Base-by-base conservation (phyloP, 164 flowering plant species). In the Umbellularia californica region DNA sequence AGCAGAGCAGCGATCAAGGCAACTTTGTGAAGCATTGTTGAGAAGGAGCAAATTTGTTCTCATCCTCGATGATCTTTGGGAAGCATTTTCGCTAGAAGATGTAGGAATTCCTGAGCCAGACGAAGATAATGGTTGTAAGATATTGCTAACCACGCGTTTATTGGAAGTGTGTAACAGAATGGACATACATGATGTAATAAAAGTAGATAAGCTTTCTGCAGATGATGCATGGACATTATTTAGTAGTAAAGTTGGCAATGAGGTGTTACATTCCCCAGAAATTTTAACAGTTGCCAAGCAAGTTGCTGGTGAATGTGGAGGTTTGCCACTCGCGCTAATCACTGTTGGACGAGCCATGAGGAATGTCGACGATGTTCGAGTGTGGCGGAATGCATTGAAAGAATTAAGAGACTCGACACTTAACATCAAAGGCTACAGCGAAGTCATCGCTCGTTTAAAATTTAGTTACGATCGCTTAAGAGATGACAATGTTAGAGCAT, bases 301-400 rank as follows among this genome's bases (percentile, higher is more conserved):
- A 7, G 52, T 68, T 3, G 52, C 55, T 19, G 9, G n/a, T 27
- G 52, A 68, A 68, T 68, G 70, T 68, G 27, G 27, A 5, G 70
- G 70, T 2, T 20, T 68, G 17, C 28, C 62, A 25, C 33, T 70
- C 6, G 62, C 72, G 19, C 17, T 51, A 10, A 70, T 50, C 72
- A 51, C 62, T 1, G 62, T 70, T 70, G 72, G 62, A 14, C 2
- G 60, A 22, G 35, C 72, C 24, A 7, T 70, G 28, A 69, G 72
- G 15, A 30, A 50, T 1, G n/a, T 27, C 2, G n/a, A 12, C 0
- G 9, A 70, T 23, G 19, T 51, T 14, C 17, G 30, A 41, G 60
- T 5, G 50, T 70, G 72, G 72, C 50, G n/a, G 33, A 2, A 25
- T 13, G 72, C 58, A 3, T 5, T 22, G 24, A 12, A 14, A 3